phyloP scores from a whole-genome alignment of 139 green algal genomes.

The Bryopsis sp. region DNA sequence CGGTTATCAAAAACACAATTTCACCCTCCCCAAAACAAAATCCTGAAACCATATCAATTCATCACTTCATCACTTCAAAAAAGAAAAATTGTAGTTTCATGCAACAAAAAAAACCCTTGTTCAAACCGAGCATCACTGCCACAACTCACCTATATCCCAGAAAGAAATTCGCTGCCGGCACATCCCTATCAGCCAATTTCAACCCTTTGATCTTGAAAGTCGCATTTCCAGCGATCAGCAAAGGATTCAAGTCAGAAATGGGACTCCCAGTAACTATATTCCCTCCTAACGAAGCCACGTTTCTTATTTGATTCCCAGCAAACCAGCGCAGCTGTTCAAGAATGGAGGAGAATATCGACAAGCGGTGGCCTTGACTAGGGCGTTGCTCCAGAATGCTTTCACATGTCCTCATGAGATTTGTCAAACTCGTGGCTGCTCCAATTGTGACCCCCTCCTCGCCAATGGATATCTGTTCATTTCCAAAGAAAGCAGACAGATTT shows the following conservation, averaged over 20 bases:
- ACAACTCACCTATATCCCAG: slow-evolving; percentile 70
- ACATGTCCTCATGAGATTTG: no score
- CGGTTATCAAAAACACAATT: neutral
- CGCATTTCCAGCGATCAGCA: slow-evolving; percentile 73
- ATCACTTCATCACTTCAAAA: no score
- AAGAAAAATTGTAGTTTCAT: no score
- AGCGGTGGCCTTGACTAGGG: no score
- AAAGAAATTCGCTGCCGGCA: slow-evolving; percentile 74
- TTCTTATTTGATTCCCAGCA: slow-evolving; percentile 86
- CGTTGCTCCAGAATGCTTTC: no score
- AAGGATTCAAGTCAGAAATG: slow-evolving; percentile 91
- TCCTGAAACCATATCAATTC: no score
- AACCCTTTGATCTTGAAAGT: slow-evolving; percentile 48
- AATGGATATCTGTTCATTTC: slow-evolving; percentile 31
- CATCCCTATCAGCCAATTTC: slow-evolving; percentile 21
- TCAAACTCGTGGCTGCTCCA: slow-evolving; percentile 70
- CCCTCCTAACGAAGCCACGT: slow-evolving; percentile 79
- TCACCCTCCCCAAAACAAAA: no score
- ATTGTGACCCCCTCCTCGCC: slow-evolving; percentile 48
- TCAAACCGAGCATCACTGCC: no score
- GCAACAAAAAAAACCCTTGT: no score
- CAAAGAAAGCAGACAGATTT: neutral
- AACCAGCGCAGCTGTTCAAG: slow-evolving; percentile 84
- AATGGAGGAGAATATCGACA: slow-evolving; percentile 53
- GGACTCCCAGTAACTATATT: slow-evolving; percentile 87